Conservation (phyloP, 2,329 filamentous ascomycete genomes). For the Colletotrichum destructivum region DNA sequence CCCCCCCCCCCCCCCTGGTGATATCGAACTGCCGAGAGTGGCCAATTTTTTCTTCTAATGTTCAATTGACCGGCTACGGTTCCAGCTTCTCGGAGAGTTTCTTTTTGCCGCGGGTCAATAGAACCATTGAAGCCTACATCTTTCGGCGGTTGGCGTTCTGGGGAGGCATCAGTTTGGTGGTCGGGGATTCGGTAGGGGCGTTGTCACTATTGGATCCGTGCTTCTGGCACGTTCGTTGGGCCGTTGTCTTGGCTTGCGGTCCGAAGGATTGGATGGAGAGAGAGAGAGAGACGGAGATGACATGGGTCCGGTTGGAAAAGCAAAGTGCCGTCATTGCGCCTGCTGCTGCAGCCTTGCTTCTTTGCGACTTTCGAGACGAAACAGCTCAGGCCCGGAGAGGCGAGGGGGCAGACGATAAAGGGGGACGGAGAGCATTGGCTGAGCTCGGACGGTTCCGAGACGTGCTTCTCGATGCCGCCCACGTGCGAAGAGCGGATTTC, state of each 20-base stretch:
- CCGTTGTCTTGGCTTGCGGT: neutral
- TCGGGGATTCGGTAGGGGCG: neutral
- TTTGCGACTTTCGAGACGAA: neutral
- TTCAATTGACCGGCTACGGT: no score
- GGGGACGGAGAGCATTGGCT: no score
- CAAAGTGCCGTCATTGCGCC: neutral
- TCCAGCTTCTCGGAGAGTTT: no score
- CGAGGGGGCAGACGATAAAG: no score
- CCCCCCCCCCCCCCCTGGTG: no score
- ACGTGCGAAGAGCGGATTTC: neutral
- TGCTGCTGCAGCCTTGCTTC: neutral
- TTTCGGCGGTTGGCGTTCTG: no score
- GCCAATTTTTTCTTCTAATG: no score
- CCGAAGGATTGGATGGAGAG: neutral
- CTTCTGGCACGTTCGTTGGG: neutral
- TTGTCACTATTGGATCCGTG: slow-evolving; percentile 3
- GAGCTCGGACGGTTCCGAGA: slow-evolving; percentile 1
- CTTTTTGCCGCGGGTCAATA: no score
- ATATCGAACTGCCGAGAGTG: neutral
- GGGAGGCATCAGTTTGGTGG: neutral
- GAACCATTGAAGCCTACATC: no score
- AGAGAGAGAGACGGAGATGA: neutral
- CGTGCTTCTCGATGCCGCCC: neutral
- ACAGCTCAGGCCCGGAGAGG: neutral
- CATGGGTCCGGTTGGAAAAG: neutral